These are phyloP conservation scores for Sporothrix curviconia DNA, from an alignment of 2,329 filamentous ascomycete species.

Conservation along the genomic window DNA sequence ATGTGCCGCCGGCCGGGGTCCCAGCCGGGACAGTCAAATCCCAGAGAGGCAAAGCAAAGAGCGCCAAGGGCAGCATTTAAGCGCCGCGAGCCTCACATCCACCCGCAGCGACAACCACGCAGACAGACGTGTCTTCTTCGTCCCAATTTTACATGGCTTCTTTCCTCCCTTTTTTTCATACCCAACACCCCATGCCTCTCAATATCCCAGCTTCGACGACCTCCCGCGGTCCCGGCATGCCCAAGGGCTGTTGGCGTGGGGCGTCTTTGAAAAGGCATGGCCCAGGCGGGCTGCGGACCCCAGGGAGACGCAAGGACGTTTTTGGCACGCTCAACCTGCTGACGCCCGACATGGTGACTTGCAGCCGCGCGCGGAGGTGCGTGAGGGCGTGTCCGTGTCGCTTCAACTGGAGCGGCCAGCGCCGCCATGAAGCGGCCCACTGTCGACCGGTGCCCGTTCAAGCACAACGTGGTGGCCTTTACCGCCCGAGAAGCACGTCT, in stretches of 20 bases:
- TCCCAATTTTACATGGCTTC: too few species aligned
- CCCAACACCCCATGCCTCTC: not conserved
- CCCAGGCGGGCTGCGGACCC: too few species aligned
- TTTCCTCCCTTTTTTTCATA: too few species aligned
- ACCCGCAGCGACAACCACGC: too few species aligned
- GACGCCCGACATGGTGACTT: not conserved
- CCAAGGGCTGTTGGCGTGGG: not conserved
- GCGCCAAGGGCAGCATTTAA: too few species aligned
- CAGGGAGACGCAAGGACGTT: too few species aligned
- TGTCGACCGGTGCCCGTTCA: not conserved
- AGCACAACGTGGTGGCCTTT: not conserved
- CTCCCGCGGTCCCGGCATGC: not conserved
- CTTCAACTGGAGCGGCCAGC: not conserved
- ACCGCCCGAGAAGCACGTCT: not conserved
- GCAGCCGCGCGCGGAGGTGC: not conserved
- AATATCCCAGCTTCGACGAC: not conserved
- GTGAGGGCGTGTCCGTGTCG: not conserved
- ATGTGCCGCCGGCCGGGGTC: too few species aligned
- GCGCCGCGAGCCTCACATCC: too few species aligned
- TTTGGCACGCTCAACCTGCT: not conserved
- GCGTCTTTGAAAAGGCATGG: not conserved
- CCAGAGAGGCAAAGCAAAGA: too few species aligned
- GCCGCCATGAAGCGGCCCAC: not conserved
- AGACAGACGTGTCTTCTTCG: too few species aligned
- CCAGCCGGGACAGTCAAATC: too few species aligned